Percentiles rank a stretch among this genome's conserved stretches.
Evolutionary conservation across 2,329 filamentous ascomycete species (phyloP).

Genomic region (Lasiodiplodia hormozganensis): DNA sequence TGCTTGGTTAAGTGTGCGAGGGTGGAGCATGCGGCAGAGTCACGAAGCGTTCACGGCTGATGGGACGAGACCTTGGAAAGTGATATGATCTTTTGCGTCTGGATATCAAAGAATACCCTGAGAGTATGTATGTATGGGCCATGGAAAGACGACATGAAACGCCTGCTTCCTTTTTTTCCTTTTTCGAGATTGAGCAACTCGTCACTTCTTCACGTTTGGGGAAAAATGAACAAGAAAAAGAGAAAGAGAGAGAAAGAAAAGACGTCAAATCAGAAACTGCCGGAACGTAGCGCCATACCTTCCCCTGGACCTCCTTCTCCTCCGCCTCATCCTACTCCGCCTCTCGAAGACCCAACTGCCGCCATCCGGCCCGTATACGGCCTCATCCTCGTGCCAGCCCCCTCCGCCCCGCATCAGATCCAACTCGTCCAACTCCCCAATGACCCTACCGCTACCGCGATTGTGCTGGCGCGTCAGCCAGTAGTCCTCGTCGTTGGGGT

Average conservation of each 20-base stretch:
- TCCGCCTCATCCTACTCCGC: constrained; percentile 9
- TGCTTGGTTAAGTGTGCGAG: constrained; percentile 75
- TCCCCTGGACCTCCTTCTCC: neutral
- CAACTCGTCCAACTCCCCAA: neutral
- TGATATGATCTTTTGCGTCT: neutral
- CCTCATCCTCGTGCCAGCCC: neutral
- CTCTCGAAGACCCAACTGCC: constrained; percentile 1
- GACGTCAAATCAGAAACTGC: neutral
- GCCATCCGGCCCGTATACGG: neutral
- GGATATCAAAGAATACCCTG: neutral
- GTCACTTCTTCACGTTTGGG: neutral
- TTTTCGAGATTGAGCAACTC: neutral
- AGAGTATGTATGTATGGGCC: neutral
- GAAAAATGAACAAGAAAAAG: neutral
- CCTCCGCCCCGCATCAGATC: neutral
- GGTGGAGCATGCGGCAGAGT: neutral
- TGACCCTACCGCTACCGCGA: neutral
- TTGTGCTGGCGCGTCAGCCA: neutral
- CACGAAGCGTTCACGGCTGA: neutral
- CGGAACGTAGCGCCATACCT: neutral
- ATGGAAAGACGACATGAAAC: neutral
- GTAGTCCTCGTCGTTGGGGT: neutral
- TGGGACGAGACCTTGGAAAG: neutral
- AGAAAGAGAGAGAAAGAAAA: neutral
- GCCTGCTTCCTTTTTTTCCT: neutral